Evolutionary conservation across 495 filamentous ascomycete genomes (phyloP).

Genomic region (Podospora fimiseda): DNA sequence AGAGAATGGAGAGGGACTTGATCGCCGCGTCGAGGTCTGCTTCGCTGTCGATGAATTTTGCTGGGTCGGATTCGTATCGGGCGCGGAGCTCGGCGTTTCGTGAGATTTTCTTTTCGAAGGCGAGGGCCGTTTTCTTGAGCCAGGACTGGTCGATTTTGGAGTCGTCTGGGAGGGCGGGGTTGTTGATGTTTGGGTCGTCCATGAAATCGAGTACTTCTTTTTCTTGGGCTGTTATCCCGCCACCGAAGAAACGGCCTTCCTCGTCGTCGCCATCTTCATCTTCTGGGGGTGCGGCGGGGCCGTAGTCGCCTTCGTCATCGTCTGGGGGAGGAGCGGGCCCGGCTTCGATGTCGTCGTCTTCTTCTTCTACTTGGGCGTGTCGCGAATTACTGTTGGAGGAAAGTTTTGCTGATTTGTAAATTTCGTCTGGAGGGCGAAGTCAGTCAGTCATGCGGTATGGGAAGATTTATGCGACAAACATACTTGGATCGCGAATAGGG

Average conservation of each 20-base stretch:
- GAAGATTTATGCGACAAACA: slow-evolving; percentile 44
- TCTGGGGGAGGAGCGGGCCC: slow-evolving; percentile 39
- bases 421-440: slow-evolving; percentile 45
- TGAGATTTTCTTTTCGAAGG: slow-evolving; percentile 84
- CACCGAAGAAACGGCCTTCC: slow-evolving; percentile 91
- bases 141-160: slow-evolving; percentile 76
- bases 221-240: slow-evolving; percentile 75
- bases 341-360: slow-evolving; percentile 53
- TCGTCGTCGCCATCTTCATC: slow-evolving; percentile 73
- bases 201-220: slow-evolving; percentile 87
- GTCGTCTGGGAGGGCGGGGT: slow-evolving; percentile 28
- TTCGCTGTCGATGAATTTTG: slow-evolving; percentile 70
- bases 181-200: slow-evolving; percentile 51
- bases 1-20: slow-evolving; percentile 79
- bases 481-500: slow-evolving; percentile 58
- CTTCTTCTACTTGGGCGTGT: slow-evolving; percentile 32
- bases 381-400: slow-evolving; percentile 43
- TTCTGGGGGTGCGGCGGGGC: slow-evolving; percentile 60
- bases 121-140: slow-evolving; percentile 73
- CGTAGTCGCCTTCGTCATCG: slow-evolving; percentile 58
- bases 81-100: slow-evolving; percentile 91
- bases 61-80: slow-evolving; percentile 76
- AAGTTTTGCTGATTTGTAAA: slow-evolving; percentile 84
- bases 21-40: slow-evolving; percentile 88
- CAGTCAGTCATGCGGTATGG: not conserved